phyloP scores from a whole-genome alignment of 2,329 filamentous ascomycete genomes.

The Huntiella abstrusa region DNA sequence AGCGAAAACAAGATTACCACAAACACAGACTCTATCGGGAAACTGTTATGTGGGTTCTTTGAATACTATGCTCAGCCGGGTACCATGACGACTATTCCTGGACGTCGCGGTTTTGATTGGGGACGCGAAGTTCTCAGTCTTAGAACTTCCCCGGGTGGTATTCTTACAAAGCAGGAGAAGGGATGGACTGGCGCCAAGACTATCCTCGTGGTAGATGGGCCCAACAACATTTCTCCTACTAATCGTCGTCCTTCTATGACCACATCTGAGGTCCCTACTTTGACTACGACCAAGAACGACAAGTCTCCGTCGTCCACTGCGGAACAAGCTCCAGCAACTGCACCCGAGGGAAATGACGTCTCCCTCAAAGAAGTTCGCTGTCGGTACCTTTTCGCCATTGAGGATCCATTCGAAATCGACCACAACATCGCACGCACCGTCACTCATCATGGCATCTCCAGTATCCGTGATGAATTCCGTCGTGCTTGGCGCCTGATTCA shows the following conservation, averaged over 20 bases:
- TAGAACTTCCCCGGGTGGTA: conserved; percentile 43
- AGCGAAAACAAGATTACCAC: conserved; percentile 38
- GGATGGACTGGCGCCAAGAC: conserved; percentile 76
- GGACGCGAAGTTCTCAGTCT: conserved; percentile 61
- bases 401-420: conserved; percentile 75
- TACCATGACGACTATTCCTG: conserved; percentile 28
- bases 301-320: conserved; percentile 9
- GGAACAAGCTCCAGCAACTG: background rate
- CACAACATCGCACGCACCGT: conserved; percentile 83
- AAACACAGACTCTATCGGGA: conserved; percentile 52
- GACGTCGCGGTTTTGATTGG: conserved; percentile 54
- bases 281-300: conserved; percentile 8
- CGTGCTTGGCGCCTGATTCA: conserved; percentile 57
- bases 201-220: conserved; percentile 18
- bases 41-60: conserved; percentile 67
- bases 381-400: conserved; percentile 73
- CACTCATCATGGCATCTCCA: conserved; percentile 61
- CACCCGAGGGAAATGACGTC: conserved; percentile 11
- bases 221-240: background rate
- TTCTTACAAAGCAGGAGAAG: conserved; percentile 57
- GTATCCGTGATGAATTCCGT: conserved; percentile 69
- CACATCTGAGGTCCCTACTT: background rate
- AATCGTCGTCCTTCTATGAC: background rate
- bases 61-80: conserved; percentile 58
- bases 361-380: conserved; percentile 52